These are phyloP conservation scores for Annona squamosa DNA, from an alignment of 164 flowering plant genomes.

Conservation along the genomic window DNA sequence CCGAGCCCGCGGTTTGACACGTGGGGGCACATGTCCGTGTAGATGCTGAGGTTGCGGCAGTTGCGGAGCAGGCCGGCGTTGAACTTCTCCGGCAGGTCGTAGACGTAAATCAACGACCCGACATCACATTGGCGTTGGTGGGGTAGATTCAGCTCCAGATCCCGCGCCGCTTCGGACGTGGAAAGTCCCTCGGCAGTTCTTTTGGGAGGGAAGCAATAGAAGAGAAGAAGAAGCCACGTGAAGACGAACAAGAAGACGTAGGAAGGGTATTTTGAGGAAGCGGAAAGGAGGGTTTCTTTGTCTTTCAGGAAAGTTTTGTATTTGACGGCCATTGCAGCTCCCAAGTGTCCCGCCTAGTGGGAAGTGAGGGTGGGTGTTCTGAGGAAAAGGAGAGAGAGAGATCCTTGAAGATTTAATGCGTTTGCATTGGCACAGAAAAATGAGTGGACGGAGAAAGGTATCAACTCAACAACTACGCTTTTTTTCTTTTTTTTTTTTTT, in stretches of 20 bases:
- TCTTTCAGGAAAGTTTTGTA: conserved; percentile 3
- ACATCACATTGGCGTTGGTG: conserved; percentile 2
- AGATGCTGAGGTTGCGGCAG: conserved; percentile 36
- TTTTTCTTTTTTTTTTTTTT: neutral
- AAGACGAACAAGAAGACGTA: conserved; percentile 9
- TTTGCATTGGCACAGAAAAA: neutral
- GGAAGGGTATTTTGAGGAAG: neutral
- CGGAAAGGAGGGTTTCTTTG: conserved; percentile 1
- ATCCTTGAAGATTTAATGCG: neutral
- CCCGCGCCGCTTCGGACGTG: neutral
- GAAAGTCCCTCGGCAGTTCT: neutral
- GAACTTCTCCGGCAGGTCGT: conserved; percentile 39
- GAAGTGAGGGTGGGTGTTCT: neutral
- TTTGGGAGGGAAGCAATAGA: conserved; percentile 1
- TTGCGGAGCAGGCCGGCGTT: conserved; percentile 32
- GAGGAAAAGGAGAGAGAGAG: neutral
- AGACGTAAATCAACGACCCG: conserved; percentile 30
- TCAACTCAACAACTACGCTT: neutral
- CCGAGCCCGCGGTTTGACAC: conserved; percentile 51
- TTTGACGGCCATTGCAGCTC: conserved; percentile 5
- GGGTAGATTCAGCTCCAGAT: neutral
- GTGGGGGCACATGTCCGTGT: conserved; percentile 55
- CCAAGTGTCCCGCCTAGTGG: neutral
- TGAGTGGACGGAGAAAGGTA: neutral
- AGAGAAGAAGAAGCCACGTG: conserved; percentile 11